Base-by-base conservation (phyloP, 805 yeast species). In the Candida michaelii region DNA sequence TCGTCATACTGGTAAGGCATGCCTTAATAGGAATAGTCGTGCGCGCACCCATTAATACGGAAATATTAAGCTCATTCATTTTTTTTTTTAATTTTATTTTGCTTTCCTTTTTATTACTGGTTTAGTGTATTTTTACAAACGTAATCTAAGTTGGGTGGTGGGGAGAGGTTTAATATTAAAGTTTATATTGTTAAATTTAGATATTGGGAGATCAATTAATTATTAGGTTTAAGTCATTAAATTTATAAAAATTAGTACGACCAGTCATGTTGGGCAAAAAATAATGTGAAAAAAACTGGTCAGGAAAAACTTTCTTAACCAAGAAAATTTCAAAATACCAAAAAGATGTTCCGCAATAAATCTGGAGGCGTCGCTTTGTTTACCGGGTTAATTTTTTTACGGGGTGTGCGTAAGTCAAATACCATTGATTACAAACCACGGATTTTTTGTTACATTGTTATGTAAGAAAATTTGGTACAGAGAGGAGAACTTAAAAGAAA, bases 241-340 rank as follows among this genome's bases (percentile, higher is more conserved):
- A n/a, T n/a, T n/a, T n/a, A n/a, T n/a, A n/a, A n/a, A n/a, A n/a
- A n/a, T n/a, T n/a, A n/a, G n/a, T n/a, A n/a, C n/a, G n/a, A n/a
- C n/a, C n/a, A n/a, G n/a, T n/a, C n/a, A n/a, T n/a, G n/a, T 9
- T 12, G 29, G n/a, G 11, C 11, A 25, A 25, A 25, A 25, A 25
- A 25, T 25, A 25, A 25, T n/a, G 29, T 25, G 5, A 25, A 11
- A 25, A 25, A 25, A 25, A 7, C 11, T 25, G 13, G 29, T 13
- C 35, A 10, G 35, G 35, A 31, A 18, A 31, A 31, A 31, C 35
- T 31, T n/a, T 21, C 23, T 21, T 18, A 18, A 31, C 35, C 35
- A 31, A 31, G 35, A 31, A 31, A 31, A 31, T 31, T 31, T 31
- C 35, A 31, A 21, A 30, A 17, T 18, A 7, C 24, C 35, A 7